Evolutionary conservation across 1,139 yeast species (phyloP).

Genomic region (Hyphopichia pseudoburtonii): DNA sequence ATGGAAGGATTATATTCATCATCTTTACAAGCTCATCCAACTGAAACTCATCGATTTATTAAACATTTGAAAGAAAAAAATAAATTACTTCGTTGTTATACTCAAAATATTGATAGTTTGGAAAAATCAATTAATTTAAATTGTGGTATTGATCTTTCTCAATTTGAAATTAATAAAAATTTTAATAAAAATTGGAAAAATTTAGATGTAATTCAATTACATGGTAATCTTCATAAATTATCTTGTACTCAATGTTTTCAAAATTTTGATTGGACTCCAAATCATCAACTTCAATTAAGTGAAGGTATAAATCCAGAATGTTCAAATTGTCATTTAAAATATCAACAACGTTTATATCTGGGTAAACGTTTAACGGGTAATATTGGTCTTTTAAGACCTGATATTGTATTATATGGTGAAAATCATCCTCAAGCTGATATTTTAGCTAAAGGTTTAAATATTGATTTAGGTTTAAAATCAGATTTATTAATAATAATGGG

Average conservation of each 20-base stretch:
- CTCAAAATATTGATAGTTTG: conserved; percentile 68
- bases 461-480: conserved; percentile 58
- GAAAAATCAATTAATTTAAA: conserved; percentile 43
- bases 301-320: conserved; percentile 67
- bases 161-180: conserved; percentile 23
- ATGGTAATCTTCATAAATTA: conserved; percentile 80
- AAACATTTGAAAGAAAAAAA: conserved; percentile 61
- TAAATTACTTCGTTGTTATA: conserved; percentile 78
- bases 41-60: conserved; percentile 80
- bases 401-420: conserved; percentile 76
- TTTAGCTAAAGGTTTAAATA: conserved; percentile 57
- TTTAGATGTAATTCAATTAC: conserved; percentile 81
- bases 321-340: conserved; percentile 53
- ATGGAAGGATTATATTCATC: conserved; percentile 71
- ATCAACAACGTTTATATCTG: conserved; percentile 49
- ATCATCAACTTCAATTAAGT: conserved; percentile 42
- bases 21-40: conserved; percentile 68
- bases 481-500: conserved; percentile 72
- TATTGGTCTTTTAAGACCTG: conserved; percentile 69
- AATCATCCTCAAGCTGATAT: conserved; percentile 72
- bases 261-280: conserved; percentile 60
- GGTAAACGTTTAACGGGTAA: conserved; percentile 63
- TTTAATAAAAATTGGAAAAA: conserved; percentile 54
- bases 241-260: conserved; percentile 70
- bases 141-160: conserved; percentile 36